Conservation (phyloP, 1,284 basidiomycete genomes). For the Ustilago bromivora region DNA sequence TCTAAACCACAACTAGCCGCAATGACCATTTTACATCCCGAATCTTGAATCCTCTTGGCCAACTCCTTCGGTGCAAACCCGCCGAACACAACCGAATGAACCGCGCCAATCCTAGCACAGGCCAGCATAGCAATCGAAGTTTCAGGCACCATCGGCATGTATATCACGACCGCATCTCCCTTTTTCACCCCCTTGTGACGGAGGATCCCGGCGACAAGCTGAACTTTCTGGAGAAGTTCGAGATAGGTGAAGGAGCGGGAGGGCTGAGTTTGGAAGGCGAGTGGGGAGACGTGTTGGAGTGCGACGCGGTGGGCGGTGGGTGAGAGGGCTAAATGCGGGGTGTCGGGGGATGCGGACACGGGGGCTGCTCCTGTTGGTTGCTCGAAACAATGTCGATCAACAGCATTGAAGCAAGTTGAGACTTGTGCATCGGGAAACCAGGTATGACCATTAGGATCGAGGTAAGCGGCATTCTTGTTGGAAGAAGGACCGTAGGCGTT, state of each 20-base stretch:
- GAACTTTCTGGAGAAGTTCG: slow-evolving; percentile 57
- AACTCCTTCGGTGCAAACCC: slow-evolving; percentile 65
- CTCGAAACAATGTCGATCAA: slow-evolving; percentile 52
- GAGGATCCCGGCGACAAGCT: slow-evolving; percentile 62
- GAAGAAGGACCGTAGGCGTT: slow-evolving; percentile 46
- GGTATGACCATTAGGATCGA: slow-evolving; percentile 36
- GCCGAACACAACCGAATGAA: slow-evolving; percentile 68
- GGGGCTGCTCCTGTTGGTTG: slow-evolving; percentile 36
- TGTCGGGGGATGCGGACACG: slow-evolving; percentile 52
- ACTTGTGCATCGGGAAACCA: slow-evolving; percentile 60
- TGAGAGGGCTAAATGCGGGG: slow-evolving; percentile 50
- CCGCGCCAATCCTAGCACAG: slow-evolving; percentile 64
- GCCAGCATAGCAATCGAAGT: slow-evolving; percentile 66
- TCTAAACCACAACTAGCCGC: slow-evolving; percentile 64
- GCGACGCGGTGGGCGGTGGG: slow-evolving; percentile 46
- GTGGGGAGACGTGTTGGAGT: slow-evolving; percentile 59
- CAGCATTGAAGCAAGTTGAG: slow-evolving; percentile 52
- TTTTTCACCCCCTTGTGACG: slow-evolving; percentile 56
- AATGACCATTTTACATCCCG: slow-evolving; percentile 55
- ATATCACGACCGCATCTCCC: slow-evolving; percentile 65
- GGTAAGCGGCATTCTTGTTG: slow-evolving; percentile 25
- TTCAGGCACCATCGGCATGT: slow-evolving; percentile 68
- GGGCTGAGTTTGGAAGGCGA: slow-evolving; percentile 53
- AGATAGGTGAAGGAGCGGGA: slow-evolving; percentile 57
- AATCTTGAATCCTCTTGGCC: slow-evolving; percentile 64